Evolutionary conservation across 2,329 filamentous ascomycete species (phyloP).

Genomic region (Sclerotinia trifoliorum): DNA sequence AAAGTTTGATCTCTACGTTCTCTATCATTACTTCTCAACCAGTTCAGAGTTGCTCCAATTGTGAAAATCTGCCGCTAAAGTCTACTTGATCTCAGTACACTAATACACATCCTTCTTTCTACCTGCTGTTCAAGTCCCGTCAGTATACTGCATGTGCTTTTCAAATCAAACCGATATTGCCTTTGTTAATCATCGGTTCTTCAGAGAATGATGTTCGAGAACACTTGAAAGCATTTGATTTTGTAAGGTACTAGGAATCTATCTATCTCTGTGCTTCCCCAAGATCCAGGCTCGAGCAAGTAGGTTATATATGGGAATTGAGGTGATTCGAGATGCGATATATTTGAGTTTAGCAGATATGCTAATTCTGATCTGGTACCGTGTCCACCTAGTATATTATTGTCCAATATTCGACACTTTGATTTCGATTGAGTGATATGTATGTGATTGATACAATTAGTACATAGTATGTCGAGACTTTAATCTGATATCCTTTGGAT

Average conservation of each 20-base stretch:
- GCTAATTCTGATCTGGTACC: background rate
- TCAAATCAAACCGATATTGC: background rate
- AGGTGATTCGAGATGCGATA: background rate
- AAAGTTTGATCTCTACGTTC: background rate
- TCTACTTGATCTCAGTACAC: background rate
- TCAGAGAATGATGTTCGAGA: background rate
- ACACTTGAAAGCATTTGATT: background rate
- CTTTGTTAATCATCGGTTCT: background rate
- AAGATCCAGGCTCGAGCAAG: background rate
- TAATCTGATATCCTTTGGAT: background rate
- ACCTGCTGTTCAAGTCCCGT: background rate
- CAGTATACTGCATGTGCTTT: background rate
- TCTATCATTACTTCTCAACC: background rate
- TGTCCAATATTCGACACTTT: background rate
- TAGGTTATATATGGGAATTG: background rate
- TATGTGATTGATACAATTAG: background rate
- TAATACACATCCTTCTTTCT: background rate
- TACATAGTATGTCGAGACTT: background rate
- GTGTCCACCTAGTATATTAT: background rate
- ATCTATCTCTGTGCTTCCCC: background rate
- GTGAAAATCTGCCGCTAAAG: background rate
- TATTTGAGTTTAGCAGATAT: background rate
- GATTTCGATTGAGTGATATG: background rate
- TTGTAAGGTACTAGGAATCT: too few species aligned
- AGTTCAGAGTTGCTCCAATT: background rate